Evolutionary conservation across 164 flowering plant species (phyloP).

Genomic region (Euptelea pleiosperma): DNA sequence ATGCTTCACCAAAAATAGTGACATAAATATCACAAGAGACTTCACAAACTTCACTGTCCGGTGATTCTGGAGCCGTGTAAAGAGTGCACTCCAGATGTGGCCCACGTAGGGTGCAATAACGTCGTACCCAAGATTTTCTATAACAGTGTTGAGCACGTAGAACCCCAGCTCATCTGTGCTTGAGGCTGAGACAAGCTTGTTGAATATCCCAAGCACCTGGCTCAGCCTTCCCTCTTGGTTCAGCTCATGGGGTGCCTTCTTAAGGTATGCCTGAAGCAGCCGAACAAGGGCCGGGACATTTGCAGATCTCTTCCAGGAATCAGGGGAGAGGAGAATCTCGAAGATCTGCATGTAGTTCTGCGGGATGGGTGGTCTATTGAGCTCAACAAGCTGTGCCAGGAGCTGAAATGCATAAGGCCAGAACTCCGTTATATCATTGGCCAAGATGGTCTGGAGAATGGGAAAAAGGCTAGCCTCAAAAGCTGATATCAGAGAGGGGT

Average conservation of each 20-base stretch:
- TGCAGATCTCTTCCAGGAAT: conserved; percentile 69
- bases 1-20: conserved; percentile 85
- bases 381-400: conserved; percentile 84
- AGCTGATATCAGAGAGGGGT: conserved; percentile 52
- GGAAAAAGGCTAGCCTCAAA: conserved; percentile 80
- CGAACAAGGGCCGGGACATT: conserved; percentile 95
- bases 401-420: conserved; percentile 95
- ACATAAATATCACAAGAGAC: conserved; percentile 80
- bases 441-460: conserved; percentile 60
- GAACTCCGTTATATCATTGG: conserved; percentile 71
- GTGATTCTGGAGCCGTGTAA: conserved; percentile 46
- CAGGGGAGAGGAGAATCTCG: conserved; percentile 63
- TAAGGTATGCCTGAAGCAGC: conserved; percentile 89
- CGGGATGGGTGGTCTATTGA: conserved; percentile 69
- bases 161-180: conserved; percentile 87
- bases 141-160: conserved; percentile 88
- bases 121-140: conserved; percentile 72
- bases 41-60: conserved; percentile 58
- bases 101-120: conserved; percentile 53
- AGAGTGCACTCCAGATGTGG: conserved; percentile 67
- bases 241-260: conserved; percentile 78
- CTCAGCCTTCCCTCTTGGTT: conserved; percentile 55
- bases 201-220: conserved; percentile 78
- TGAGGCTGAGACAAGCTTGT: conserved; percentile 48
- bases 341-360: conserved; percentile 69